These are phyloP conservation scores for Russula sp. DNA, from an alignment of 768 basidiomycete species.

Conservation along the genomic window DNA sequence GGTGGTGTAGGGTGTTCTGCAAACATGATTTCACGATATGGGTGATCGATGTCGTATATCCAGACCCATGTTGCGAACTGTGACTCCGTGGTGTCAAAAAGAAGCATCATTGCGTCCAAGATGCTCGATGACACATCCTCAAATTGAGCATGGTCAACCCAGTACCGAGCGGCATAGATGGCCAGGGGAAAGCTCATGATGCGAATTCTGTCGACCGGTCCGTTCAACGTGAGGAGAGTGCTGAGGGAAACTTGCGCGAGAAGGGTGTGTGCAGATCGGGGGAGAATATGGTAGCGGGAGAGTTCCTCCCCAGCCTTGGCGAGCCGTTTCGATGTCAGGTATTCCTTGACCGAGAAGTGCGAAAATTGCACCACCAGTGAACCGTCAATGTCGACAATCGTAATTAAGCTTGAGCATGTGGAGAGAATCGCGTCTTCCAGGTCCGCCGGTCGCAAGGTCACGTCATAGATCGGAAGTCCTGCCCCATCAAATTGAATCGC, in stretches of 20 bases:
- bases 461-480: neutral
- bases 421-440: neutral
- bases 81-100: neutral
- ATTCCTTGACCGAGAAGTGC: neutral
- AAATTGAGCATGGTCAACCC: neutral
- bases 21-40: neutral
- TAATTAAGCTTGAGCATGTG: conserved; percentile 1
- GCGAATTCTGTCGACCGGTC: neutral
- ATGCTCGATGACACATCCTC: neutral
- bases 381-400: neutral
- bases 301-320: neutral
- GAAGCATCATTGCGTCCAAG: neutral
- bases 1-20: neutral
- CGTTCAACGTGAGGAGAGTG: neutral
- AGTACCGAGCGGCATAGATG: neutral
- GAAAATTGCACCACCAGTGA: neutral
- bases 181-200: neutral
- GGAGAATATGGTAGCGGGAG: neutral
- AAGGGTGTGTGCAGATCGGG: neutral
- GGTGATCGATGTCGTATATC: neutral
- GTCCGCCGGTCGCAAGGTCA: neutral
- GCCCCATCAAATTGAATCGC: neutral
- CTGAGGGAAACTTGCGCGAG: neutral
- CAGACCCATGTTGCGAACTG: neutral
- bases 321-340: neutral